Conservation (phyloP, 2,329 filamentous ascomycete genomes). For the Epichloe uncinata region DNA sequence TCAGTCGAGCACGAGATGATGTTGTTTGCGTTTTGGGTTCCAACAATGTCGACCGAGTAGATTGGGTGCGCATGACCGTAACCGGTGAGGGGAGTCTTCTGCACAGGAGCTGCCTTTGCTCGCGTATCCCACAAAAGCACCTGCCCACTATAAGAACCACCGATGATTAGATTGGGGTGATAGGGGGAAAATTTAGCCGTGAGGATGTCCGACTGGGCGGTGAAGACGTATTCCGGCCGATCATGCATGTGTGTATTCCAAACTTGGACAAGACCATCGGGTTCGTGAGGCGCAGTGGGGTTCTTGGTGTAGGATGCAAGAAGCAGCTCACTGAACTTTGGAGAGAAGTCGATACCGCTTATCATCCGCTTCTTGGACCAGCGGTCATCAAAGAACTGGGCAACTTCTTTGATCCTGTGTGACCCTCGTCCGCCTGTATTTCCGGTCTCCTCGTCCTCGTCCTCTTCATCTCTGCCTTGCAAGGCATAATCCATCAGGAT, state of each 20-base stretch:
- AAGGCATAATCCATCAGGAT: conserved; percentile 89
- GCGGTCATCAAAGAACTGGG: conserved; percentile 86
- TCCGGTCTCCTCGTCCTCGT: conserved; percentile 68
- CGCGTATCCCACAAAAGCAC: conserved; percentile 95
- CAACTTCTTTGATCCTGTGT: conserved; percentile 69
- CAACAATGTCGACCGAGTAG: conserved; percentile 89
- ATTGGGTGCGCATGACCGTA: conserved; percentile 93
- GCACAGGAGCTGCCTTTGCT: conserved; percentile 75
- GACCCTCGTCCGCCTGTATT: conserved; percentile 58
- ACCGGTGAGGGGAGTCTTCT: conserved; percentile 92
- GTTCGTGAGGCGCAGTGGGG: conserved; percentile 83
- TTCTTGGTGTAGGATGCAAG: conserved; percentile 97
- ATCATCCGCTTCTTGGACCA: conserved; percentile 98
- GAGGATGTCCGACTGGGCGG: conserved; percentile 88
- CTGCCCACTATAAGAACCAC: conserved; percentile 92
- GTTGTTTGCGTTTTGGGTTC: conserved; percentile 97
- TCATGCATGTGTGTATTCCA: conserved; percentile 96
- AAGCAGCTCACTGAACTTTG: conserved; percentile 86
- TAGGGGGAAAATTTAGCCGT: conserved; percentile 98
- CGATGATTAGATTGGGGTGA: conserved; percentile 90
- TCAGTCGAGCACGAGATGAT: conserved; percentile 96
- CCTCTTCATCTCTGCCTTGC: conserved; percentile 59
- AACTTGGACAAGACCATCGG: conserved; percentile 84
- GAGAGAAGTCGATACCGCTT: conserved; percentile 87
- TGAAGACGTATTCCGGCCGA: conserved; percentile 90